A percentile compares a stretch with the other conserved stretches of the same genome.
Evolutionary conservation across 495 filamentous ascomycete genomes (phyloP).

Genomic region (Hypoxylon perforatum): DNA sequence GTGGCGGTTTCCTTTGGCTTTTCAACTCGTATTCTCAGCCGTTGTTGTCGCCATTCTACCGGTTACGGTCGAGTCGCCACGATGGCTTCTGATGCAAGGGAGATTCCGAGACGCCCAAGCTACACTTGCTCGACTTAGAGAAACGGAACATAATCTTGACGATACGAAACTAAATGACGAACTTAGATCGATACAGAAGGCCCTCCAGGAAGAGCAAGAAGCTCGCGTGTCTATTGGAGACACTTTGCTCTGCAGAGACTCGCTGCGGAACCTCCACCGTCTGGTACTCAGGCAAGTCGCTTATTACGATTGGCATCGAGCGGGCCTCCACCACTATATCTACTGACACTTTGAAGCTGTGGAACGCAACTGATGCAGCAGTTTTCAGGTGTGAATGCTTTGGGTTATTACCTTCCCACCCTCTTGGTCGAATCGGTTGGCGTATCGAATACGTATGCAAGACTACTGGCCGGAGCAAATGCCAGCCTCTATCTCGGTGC

Average conservation of each 20-base stretch:
- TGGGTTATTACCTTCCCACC: conserved; percentile 46
- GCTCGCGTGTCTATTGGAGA: conserved; percentile 24
- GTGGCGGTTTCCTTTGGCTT: conserved; percentile 55
- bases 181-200: conserved; percentile 38
- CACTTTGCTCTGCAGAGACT: conserved; percentile 37
- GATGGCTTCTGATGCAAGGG: conserved; percentile 41
- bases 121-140: conserved; percentile 43
- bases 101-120: conserved; percentile 43
- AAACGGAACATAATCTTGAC: conserved; percentile 23
- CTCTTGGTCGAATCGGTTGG: conserved; percentile 45
- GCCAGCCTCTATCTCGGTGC: conserved; percentile 44
- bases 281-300: conserved; percentile 39
- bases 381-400: conserved; percentile 43
- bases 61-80: conserved; percentile 46
- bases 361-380: conserved; percentile 51
- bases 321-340: background rate
- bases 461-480: conserved; percentile 47
- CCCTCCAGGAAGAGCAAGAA: conserved; percentile 36
- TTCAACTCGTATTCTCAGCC: conserved; percentile 50
- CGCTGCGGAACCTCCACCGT: conserved; percentile 34
- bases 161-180: conserved; percentile 39
- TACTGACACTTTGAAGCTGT: conserved; percentile 28
- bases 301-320: background rate
- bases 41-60: conserved; percentile 40
- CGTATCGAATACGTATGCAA: conserved; percentile 36